Base-by-base conservation (phyloP, 75 land plant genomes). In the Larix kaempferi region DNA sequence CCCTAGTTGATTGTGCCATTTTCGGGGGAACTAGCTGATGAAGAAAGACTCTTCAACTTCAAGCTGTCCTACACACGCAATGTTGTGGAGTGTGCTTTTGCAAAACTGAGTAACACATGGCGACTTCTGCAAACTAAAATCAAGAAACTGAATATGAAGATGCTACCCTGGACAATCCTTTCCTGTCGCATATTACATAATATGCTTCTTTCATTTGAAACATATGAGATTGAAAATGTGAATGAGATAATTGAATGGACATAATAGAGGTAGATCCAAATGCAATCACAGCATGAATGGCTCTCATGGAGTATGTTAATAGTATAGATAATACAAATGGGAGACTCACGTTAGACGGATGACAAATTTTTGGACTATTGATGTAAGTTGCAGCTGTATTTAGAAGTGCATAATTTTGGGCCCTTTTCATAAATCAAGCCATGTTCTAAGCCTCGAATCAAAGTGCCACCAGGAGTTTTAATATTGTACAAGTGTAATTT, bases 171-270 rank as follows among this genome's bases (percentile, higher is more conserved):
- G 16, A 59, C 71, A 21, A 73, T 84, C 33, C 74, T 55, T 57
- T 76, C 76, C 23, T 77, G 76, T 33, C 80, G 86, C 73, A 66
- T 82, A 49, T 8, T 82, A 65, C 81, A 82, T 56, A 84, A 84
- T 29, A 29, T 29, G 33, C 33, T 29, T 29, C 33, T 29, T 29
- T 29, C 33, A 29, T 0, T 1, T 1, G 39, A 66, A 66, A 15
- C 71, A 6, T 33, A 66, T 66, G 71, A 29, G 71, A 66, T 29
- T 66, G 71, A 66, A 16, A 66, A 25, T 33, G 39, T 66, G 19
- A 39, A 66, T 16, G 39, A 66, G 39, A 35, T 33, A 11, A 35
- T 66, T 66, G 71, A 66, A 33, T 66, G 21, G 39, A 33, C 17
- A 33, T 5, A 6, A 5, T 35, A 17, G 71, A 66, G 15, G 71